Conservation (phyloP, 2,329 filamentous ascomycete genomes). For the Fusarium albidum region DNA sequence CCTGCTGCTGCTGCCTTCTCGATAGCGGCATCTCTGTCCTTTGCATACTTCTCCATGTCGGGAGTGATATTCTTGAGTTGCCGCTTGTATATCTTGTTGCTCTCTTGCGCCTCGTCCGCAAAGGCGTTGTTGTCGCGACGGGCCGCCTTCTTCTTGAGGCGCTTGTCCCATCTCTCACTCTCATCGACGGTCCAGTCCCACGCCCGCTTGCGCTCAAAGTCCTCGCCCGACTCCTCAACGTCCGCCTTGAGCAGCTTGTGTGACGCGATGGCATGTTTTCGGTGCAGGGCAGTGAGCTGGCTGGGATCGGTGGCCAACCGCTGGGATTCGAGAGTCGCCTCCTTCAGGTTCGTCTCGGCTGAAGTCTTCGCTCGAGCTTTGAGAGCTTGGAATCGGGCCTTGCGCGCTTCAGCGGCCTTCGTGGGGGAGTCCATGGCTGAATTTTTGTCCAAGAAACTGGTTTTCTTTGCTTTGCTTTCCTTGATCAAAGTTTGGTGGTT, state of each 20-base stretch:
- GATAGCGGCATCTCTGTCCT: constrained; percentile 84
- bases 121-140: constrained; percentile 89
- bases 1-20: constrained; percentile 86
- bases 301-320: constrained; percentile 79
- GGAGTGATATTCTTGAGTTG: constrained; percentile 81
- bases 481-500: no score
- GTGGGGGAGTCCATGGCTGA: constrained; percentile 46
- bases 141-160: constrained; percentile 83
- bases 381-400: constrained; percentile 86
- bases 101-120: constrained; percentile 86
- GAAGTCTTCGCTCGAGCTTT: constrained; percentile 81
- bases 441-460: no score
- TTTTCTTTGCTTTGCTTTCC: no score
- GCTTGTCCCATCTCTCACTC: constrained; percentile 91
- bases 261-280: constrained; percentile 85
- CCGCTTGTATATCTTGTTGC: constrained; percentile 91
- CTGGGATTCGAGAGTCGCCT: constrained; percentile 83
- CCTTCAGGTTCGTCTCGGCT: constrained; percentile 79
- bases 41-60: constrained; percentile 85
- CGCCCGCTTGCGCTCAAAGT: constrained; percentile 96
- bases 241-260: constrained; percentile 96
- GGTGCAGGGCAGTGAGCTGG: constrained; percentile 79
- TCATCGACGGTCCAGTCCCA: constrained; percentile 99
- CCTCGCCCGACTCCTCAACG: constrained; percentile 82
- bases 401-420: constrained; percentile 69